Evolutionary conservation across 805 yeast genomes (phyloP), one percentile per base, ranked within the genome.

Genomic region (Candida railenensis): DNA sequence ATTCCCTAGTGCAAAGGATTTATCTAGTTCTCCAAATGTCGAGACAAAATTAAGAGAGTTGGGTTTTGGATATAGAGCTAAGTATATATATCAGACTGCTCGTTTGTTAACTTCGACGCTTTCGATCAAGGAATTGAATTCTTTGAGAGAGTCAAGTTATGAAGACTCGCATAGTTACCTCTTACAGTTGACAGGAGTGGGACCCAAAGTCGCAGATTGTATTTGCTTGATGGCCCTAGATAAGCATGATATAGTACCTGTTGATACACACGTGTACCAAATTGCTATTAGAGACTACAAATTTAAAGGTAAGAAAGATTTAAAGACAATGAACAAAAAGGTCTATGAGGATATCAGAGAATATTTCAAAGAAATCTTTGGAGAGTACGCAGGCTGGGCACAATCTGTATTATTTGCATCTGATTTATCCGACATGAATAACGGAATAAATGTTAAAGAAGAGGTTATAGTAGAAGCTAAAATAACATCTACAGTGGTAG

Each of bases 161-260:
- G 73, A 67, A 39, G 76, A 71, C 4, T 83, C 84, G 1, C 86
- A 82, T 50, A 70, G 73, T 4, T 81, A 76, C 42, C 66, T 94
- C 37, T 70, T 85, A 52, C 73, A 78, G 50, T 85, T 87, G 54
- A 73, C 78, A 2, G 99, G 99, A 0, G 97, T 94, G 0, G 99
- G 99, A 0, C 98, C 98, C 0, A 94, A 94, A 66, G 98, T 94
- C 1, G 97, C 99, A 0, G 99, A 94, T 56, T 94, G 99, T 63
- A 94, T 94, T 14, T 84, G 95, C 52, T 71, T 94, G 39, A 92
- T 94, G 97, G 83, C 94, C 2, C 71, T 92, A 49, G 92, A 87
- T 56, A 85, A 87, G 61, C 89, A 87, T 57, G 89, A 85, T 46
- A 80, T 89, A 9, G 97, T 94, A 2, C 99, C 99, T 0, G 88